These are phyloP conservation scores for Lasiodiplodia gonubiensis DNA, from an alignment of 2,329 filamentous ascomycete genomes.

Conservation along the genomic window DNA sequence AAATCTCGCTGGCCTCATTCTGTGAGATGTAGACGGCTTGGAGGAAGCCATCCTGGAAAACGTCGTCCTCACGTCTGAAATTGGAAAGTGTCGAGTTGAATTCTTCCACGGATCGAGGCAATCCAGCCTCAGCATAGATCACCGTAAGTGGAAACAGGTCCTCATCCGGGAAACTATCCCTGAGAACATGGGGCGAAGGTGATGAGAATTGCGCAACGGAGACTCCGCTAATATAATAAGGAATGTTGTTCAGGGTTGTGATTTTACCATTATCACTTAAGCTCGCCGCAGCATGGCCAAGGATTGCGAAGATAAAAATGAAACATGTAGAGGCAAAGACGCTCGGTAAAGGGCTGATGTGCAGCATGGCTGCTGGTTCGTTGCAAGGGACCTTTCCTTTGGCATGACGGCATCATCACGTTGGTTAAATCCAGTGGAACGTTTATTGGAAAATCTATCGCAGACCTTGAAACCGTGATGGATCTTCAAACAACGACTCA, in stretches of 20 bases:
- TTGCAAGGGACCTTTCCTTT: not conserved
- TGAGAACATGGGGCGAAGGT: not conserved
- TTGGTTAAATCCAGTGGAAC: not conserved
- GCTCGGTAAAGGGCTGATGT: not conserved
- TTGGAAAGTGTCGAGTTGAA: not conserved
- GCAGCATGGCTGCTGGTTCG: not conserved
- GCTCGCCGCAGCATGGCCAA: not conserved
- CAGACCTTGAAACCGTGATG: not conserved
- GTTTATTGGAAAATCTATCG: too few relatives aligned
- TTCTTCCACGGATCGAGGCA: not conserved
- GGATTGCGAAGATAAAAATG: not conserved
- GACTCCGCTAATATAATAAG: not conserved
- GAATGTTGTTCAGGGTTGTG: not conserved
- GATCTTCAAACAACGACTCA: not conserved
- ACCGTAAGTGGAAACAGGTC: not conserved
- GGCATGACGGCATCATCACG: not conserved
- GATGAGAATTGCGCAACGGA: not conserved
- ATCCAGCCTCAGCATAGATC: not conserved
- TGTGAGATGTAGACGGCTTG: not conserved
- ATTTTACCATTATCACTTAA: not conserved
- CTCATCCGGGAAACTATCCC: not conserved
- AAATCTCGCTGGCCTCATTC: not conserved
- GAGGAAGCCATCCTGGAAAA: constrained; percentile 2
- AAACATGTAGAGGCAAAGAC: not conserved
- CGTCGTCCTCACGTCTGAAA: not conserved